Conservation (phyloP, 1,139 yeast genomes). For the Geotrichum europaeum region DNA sequence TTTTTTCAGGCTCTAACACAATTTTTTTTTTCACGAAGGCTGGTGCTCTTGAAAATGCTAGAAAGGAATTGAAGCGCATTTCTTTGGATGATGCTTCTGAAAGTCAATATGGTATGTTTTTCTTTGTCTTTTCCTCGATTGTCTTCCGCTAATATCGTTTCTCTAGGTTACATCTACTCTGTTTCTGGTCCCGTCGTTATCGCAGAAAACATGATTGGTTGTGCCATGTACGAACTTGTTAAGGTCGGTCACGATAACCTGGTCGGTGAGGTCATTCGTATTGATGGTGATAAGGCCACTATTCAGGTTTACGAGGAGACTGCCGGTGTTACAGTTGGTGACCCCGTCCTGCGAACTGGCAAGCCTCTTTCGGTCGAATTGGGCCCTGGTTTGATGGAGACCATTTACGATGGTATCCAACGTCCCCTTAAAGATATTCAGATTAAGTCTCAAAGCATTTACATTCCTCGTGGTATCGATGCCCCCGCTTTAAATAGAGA, state of each 20-base stretch:
- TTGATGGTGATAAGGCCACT: conserved; percentile 92
- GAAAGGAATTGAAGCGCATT: conserved; percentile 84
- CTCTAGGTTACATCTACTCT: conserved; percentile 55
- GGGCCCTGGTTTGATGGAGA: conserved; percentile 99
- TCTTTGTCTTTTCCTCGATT: conserved; percentile 5
- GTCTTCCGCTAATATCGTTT: conserved; percentile 49
- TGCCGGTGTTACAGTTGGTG: conserved; percentile 98
- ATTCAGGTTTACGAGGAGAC: conserved; percentile 99
- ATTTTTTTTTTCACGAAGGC: conserved; percentile 43
- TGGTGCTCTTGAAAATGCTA: conserved; percentile 96
- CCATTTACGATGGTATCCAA: conserved; percentile 98
- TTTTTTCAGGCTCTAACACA: not conserved
- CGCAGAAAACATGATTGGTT: conserved; percentile 97
- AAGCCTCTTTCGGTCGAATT: conserved; percentile 95
- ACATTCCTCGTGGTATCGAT: conserved; percentile 97
- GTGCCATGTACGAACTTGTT: conserved; percentile 97
- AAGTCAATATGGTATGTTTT: conserved; percentile 65
- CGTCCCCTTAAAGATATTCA: conserved; percentile 93
- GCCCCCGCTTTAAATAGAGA: conserved; percentile 88
- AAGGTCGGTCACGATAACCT: conserved; percentile 94
- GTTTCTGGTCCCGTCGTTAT: conserved; percentile 97
- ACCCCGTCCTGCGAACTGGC: conserved; percentile 96
- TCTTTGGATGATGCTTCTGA: conserved; percentile 72
- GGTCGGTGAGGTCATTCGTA: conserved; percentile 97
- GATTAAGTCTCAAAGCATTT: conserved; percentile 80